Evolutionary conservation across 768 basidiomycete genomes (phyloP), one percentile per base, ranked within the genome.

Genomic region (Bullera alba): DNA sequence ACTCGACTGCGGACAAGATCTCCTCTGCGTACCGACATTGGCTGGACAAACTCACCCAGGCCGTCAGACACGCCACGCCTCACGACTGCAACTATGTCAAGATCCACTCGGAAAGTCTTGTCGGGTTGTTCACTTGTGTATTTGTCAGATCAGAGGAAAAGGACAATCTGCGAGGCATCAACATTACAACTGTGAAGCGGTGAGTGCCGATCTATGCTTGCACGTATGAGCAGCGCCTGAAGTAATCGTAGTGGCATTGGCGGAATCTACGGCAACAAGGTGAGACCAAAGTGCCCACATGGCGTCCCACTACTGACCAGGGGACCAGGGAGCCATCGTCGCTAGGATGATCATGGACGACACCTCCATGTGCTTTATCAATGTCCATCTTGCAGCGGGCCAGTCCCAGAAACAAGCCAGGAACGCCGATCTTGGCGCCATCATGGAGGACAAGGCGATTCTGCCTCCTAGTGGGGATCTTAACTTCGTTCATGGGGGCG

Each of bases 181-280:
- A 84, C 8, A 81, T 89, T n/a, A 81, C 83, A 4, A 86, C 84
- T 1, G 78, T 96, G 52, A 96, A 96, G 74, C 78, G 70, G 65
- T 64, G 32, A 51, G 60, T 30, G 19, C 17, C 29, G 34, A 15
- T 10, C 38, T 15, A 16, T 35, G 30, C 27, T 5, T 46, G 35
- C 14, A 15, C 27, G 19, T 16, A 30, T 29, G 54, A 5, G n/a
- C 16, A 6, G n/a, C 6, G 22, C 8, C 27, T 51, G 34, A 53
- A 38, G 22, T 46, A 29, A 17, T 37, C 19, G 3, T 25, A 67
- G 90, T 15, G 93, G 93, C 1, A 86, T 99, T 80, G 84, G 85
- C 0, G 90, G 91, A 1, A 76, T 84, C 49, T 93, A 93, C 67
- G 93, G 93, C 0, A 97, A 97, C 70, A 97, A 99, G 81, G 91